Evolutionary conservation across 345 rosid species (phyloP), one percentile per base, ranked within the genome.

Genomic region (Populus pruinosa): DNA sequence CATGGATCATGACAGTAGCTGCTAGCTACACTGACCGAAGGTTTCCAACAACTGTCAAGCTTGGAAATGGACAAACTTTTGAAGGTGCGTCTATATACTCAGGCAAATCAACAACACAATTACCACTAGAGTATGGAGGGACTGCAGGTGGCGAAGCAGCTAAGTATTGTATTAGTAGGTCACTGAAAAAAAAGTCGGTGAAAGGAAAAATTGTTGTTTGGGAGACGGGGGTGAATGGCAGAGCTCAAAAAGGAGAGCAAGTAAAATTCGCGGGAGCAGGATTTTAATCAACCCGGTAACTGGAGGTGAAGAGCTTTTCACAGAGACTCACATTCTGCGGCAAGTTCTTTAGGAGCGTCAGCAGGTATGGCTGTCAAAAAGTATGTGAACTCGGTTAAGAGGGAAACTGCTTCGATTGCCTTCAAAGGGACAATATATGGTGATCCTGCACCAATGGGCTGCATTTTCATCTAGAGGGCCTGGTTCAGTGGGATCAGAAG

Each of bases 381-480:
- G 6, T 89, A 94, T 53, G 2, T 83, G 39, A 84, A 79, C 81
- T 78, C 85, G n/a, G 81, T 85, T 12, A 79, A 82, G 63, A 80
- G 70, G 67, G 89, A 87, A 64, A 88, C 80, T 8, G 92, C 90
- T 13, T 87, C 92, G 0, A 87, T 94, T 70, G 68, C 72, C 17
- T 93, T 93, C 84, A 73, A 69, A 53, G 91, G 95, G 27, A 90
- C 97, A 6, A 27, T 43, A 8, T 92, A 85, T 16, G 91, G 92
- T 6, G 74, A 81, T 39, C 80, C 83, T 21, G 97, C 98, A 36
- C 95, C 98, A 5, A 49, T 76, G 25, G 39, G 94, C 96, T 0
- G 92, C 90, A 10, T 94, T 94, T 73, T 94, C 97, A 29, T 92
- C 98, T 1, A 85, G 94, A 79, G 96, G 97, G 65, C 96, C 98